Evolutionary conservation across 2,329 filamentous ascomycete genomes (phyloP), one percentile per base, ranked within the genome.

Genomic region (Lachnellula cervina): DNA sequence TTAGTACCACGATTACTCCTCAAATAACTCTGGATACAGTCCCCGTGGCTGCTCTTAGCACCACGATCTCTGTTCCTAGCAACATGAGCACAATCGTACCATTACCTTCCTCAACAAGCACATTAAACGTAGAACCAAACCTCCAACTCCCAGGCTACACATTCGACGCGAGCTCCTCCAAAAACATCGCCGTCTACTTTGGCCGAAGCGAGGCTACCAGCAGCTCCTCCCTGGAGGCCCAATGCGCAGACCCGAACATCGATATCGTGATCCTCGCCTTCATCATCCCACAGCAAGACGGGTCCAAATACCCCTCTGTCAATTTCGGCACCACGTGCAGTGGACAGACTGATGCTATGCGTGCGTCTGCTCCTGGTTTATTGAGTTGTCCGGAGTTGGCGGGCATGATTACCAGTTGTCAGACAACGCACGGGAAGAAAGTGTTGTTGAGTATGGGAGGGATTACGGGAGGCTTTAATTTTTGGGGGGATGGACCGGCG

Each of bases 401-500:
- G 5, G 32, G 14, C 25, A 16, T 49, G 17, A 66, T 66, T 6
- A 34, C 52, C 11, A 59, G 52, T 1, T 77, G 74, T 62, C 74
- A 77, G 59, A 45, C 53, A 0, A 45, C 32, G 4, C 62, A 65
- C 11, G 72, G 74, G 19, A 74, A 73, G 53, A 71, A 70, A 21
- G 68, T 77, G 0, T 54, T 77, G 2, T 61, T 77, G 19, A 72
- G 69, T 56, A 58, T 77, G 5, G 71, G 70, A 14, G 68, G 69
- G 7, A 63, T 67, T 5, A 59, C 51, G 1, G 63, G 63, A 1
- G 60, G 59, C n/a, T 64, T 69, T 5, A 59, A 55, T 45, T 73
- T 74, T 53, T 25, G 55, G 2, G 64, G 56, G 9, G 60, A 59
- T 5, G 50, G 43, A 4, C 58, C 72, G 46, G 72, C 72, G 8